Base-by-base conservation (phyloP, 192 early-diverging fungal genomes). In the Cladochytrium replicatum region DNA sequence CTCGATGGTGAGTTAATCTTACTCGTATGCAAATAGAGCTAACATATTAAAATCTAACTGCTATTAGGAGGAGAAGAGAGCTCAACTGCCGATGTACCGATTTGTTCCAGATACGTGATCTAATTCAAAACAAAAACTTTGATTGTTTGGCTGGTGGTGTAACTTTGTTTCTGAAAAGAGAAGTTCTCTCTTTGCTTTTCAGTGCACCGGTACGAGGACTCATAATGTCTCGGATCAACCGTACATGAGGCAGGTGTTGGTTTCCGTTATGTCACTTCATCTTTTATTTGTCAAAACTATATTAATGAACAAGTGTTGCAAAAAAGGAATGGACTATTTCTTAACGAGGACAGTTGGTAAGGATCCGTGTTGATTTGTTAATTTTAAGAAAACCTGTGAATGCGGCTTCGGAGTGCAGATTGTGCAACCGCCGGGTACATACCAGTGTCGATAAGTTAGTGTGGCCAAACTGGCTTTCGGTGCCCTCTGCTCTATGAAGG, bases 321-420 rank as follows among this genome's bases (percentile, higher is more conserved):
- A 25, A 26, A 42, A 42, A 25, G 27, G 23, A 42, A 25, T 25
- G 46, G 46, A 29, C 46, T 47, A 47, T 47, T 47, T 30, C 32
- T 19, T 21, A 47, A 47, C 26, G 27, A 31, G 19, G 21, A 19
- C 6, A 47, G 22, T n/a, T n/a, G n/a, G n/a, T n/a, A n/a, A n/a
- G n/a, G n/a, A n/a, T n/a, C n/a, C n/a, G n/a, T n/a, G n/a, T n/a
- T n/a, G n/a, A n/a, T n/a, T n/a, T n/a, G n/a, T n/a, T n/a, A n/a
- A n/a, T n/a, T n/a, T n/a, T n/a, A n/a, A n/a, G n/a, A n/a, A n/a
- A n/a, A n/a, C n/a, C n/a, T n/a, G n/a, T n/a, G n/a, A n/a, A n/a
- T n/a, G n/a, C n/a, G n/a, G n/a, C n/a, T n/a, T n/a, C n/a, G n/a
- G n/a, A n/a, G n/a, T n/a, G n/a, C n/a, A n/a, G n/a, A n/a, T n/a